Evolutionary conservation across 1,284 basidiomycete genomes (phyloP).

Genomic region (Ceratobasidium sp.): DNA sequence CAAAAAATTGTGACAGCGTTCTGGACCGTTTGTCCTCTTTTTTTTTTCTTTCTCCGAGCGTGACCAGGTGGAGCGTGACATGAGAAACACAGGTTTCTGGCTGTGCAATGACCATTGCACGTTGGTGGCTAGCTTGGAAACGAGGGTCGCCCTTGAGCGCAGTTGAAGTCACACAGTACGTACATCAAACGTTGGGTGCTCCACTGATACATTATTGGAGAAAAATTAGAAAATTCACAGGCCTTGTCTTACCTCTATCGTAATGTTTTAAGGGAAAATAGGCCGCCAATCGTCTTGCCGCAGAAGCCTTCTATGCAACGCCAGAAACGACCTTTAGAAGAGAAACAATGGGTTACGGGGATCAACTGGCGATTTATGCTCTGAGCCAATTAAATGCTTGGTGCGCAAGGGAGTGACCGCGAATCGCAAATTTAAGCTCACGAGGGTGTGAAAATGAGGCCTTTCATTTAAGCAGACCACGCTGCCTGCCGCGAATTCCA

Average conservation of each 20-base stretch:
- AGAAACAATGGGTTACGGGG: conserved; percentile 30
- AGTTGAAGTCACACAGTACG: conserved; percentile 29
- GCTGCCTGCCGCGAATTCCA: no score
- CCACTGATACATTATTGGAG: neutral
- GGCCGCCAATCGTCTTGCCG: neutral
- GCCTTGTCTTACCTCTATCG: conserved; percentile 20
- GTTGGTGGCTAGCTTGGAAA: conserved; percentile 16
- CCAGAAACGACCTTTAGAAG: conserved; percentile 2
- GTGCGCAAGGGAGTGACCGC: neutral
- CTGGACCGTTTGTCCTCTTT: conserved; percentile 8
- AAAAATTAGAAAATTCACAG: neutral
- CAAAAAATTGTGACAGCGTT: neutral
- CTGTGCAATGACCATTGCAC: conserved; percentile 5
- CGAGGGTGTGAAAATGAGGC: no score
- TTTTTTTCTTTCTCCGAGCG: neutral
- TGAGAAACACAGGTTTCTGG: neutral
- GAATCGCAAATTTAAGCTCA: no score
- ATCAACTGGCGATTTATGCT: conserved; percentile 24
- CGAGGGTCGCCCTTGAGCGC: conserved; percentile 5
- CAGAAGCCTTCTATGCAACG: neutral
- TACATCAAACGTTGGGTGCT: conserved; percentile 35
- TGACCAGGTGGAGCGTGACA: conserved; percentile 14
- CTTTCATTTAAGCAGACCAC: no score
- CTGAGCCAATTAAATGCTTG: conserved; percentile 33
- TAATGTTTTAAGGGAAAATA: neutral